Percentiles rank a stretch among this genome's conserved stretches.
These are phyloP conservation scores for Dimocarpus longan DNA, from an alignment of 345 rosid genomes.

Conservation along the genomic window DNA sequence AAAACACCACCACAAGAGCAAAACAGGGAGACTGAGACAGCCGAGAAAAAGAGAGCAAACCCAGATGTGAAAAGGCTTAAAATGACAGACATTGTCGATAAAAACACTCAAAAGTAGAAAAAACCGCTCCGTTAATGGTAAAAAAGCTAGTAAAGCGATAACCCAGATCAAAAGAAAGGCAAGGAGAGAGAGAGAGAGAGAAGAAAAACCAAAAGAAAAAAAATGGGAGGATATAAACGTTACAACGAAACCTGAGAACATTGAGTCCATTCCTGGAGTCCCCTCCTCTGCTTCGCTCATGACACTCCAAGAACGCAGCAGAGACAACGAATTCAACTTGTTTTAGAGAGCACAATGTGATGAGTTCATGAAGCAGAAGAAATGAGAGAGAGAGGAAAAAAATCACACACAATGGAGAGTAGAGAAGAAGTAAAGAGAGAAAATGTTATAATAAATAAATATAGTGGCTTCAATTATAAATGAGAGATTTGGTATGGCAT, in stretches of 20 bases:
- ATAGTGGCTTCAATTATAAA: neutral
- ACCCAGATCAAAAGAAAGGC: slow-evolving; percentile 6
- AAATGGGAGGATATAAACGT: neutral
- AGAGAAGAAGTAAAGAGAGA: neutral
- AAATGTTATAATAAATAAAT: neutral
- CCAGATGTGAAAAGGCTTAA: slow-evolving; percentile 12
- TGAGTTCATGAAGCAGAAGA: slow-evolving; percentile 2
- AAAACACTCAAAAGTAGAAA: neutral
- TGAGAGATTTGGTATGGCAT: slow-evolving; percentile 12
- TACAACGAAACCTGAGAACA: slow-evolving; percentile 21
- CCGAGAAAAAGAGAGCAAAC: neutral
- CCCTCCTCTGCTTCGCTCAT: slow-evolving; percentile 8
- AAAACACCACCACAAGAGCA: neutral
- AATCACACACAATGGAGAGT: slow-evolving; percentile 10
- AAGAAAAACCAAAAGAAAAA: neutral
- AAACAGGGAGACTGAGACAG: neutral
- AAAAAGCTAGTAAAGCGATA: neutral
- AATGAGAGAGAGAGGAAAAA: neutral
- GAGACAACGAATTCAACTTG: neutral
- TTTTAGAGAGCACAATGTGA: neutral
- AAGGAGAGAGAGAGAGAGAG: neutral
- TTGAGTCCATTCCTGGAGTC: slow-evolving; percentile 18
- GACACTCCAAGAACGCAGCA: slow-evolving; percentile 1
- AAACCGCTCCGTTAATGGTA: neutral
- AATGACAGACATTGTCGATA: slow-evolving; percentile 10